Evolutionary conservation across 1,284 basidiomycete genomes (phyloP), one percentile per base, ranked within the genome.

Genomic region (Microstroma glucosiphilum): DNA sequence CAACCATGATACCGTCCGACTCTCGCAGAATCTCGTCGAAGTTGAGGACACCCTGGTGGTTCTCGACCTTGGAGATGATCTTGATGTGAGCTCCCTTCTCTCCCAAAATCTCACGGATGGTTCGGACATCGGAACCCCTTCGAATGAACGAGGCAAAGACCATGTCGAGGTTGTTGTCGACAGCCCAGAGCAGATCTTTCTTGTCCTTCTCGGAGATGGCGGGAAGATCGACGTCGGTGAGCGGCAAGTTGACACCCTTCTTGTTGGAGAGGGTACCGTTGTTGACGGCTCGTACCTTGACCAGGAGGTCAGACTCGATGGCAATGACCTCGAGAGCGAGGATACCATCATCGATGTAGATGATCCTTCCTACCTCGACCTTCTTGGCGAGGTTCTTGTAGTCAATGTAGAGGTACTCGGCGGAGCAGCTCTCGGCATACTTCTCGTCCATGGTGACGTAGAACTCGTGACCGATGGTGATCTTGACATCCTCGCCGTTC

Each of bases 201-300:
- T 59, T 61, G 69, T 99, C 96, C 86, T 98, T 98, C 64, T 92
- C 91, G 63, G 93, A 97, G 60, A 98, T 87, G 60, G 96, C 91
- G 61, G 96, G 96, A 59, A 99, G 88, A 82, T 98, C 96, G 77
- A 99, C 96, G 30, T 89, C 86, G 69, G 96, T 97, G 82, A 97
- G 96, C 76, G 96, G 96, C 64, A 99, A 87, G 83, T 98, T 98
- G 83, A 98, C 96, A 81, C 96, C 96, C 85, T 99, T 99, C 82
- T 92, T 90, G 65, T 92, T 96, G 59, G 90, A 92, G 71, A 99
- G 88, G 46, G 84, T 87, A 63, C 94, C 96, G 76, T 89, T 89
- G 86, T 98, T 99, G 81, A 96, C 73, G 51, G 92, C 86, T 73
- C 91, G 90, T 75, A 99, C 96, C 59, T 77, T 68, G 69, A 82